Evolutionary conservation across 2,329 filamentous ascomycete genomes (phyloP), one percentile per base, ranked within the genome.

Genomic region (Fusarium brachygibbosum): DNA sequence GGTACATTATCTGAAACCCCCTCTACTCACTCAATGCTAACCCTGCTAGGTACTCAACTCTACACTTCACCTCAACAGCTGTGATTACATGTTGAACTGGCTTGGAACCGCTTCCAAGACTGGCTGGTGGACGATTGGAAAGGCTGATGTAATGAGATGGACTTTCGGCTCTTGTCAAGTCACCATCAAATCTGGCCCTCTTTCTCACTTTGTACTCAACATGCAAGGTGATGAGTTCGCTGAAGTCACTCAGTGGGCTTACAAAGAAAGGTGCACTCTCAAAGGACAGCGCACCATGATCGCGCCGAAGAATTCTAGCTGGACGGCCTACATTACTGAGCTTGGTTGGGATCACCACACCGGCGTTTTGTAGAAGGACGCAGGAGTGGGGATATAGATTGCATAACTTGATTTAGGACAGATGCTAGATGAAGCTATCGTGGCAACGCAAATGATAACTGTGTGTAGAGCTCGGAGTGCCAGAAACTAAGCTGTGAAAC

Each of bases 241-340:
- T 2, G 9, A 28, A 8, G 34, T 62, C 16, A 11, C 28, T 0
- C 7, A 14, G 5, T 49, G 21, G 38, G 66, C 50, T 2, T 6
- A 48, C 2, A 14, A 29, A 4, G 12, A 17, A 5, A 13, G 28
- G 1, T 66, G 58, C 5, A 28, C 31, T 4, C 25, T n/a, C 12
- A 16, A n/a, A 0, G 17, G 12, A 14, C 25, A 45, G 17, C 50
- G 41, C 4, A 9, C 32, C 16, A 53, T 42, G 42, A 40, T 41
- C 2, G 42, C 3, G 2, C 46, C 66, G 13, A 32, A 32, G 17
- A 69, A 62, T 9, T 21, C 38, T 6, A 69, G 41, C 10, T 62
- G 61, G 60, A 45, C 8, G 17, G n/a, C 31, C 5, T 69, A 34
- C 11, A n/a, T 69, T 4, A 58, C 17, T 4, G 66, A 68, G 10